These are phyloP conservation scores for Ampelocalamus luodianensis DNA, from an alignment of 176 grass and related monocot species.

Conservation along the genomic window DNA sequence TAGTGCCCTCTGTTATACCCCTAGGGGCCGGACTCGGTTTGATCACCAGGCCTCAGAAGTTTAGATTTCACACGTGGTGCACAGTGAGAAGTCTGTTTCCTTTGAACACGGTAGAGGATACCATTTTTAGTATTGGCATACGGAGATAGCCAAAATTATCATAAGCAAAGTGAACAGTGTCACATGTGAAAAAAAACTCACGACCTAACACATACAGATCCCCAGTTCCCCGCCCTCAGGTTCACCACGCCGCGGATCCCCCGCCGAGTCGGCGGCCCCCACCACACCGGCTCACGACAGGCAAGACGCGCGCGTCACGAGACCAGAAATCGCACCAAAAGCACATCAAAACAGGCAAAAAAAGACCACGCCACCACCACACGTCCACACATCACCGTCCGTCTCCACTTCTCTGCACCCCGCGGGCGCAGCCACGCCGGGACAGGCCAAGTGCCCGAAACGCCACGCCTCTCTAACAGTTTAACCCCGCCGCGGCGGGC, in stretches of 20 bases:
- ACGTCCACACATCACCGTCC: not conserved
- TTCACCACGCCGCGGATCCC: constrained; percentile 14
- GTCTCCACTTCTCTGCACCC: constrained; percentile 19
- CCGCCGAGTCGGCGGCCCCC: not conserved
- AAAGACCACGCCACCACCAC: not conserved
- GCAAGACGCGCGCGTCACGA: constrained; percentile 33
- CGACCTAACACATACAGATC: too few relatives aligned
- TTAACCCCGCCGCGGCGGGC: constrained; percentile 18
- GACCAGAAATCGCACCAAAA: constrained; percentile 14
- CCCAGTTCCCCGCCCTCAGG: too few relatives aligned
- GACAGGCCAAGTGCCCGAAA: constrained; percentile 11
- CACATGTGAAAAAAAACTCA: too few relatives aligned
- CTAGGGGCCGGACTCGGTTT: too few relatives aligned
- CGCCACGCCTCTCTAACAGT: constrained; percentile 7
- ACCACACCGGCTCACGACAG: not conserved
- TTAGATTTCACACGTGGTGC: too few relatives aligned
- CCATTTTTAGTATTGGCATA: too few relatives aligned
- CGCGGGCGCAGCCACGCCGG: not conserved
- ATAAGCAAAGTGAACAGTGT: too few relatives aligned
- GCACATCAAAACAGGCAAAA: not conserved
- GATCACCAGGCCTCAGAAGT: too few relatives aligned
- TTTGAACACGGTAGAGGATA: too few relatives aligned
- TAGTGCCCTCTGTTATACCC: too few relatives aligned
- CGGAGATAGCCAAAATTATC: too few relatives aligned
- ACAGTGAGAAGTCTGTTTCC: too few relatives aligned